Conservation (phyloP, 345 rosid species). For the Gossypium sturtianum region DNA sequence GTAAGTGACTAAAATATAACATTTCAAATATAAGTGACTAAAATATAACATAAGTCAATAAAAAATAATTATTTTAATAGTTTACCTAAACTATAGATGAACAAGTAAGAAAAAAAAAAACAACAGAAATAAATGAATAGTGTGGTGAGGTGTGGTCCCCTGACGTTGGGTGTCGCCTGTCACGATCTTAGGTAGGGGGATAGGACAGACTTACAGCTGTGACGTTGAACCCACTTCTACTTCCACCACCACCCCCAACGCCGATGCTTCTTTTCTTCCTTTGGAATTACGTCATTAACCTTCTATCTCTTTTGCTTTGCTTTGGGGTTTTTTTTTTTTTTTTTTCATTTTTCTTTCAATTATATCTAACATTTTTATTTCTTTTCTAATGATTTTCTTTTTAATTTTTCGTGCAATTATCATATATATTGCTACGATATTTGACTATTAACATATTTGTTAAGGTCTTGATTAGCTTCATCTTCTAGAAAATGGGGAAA, state of each 20-base stretch:
- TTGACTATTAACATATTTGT: no score
- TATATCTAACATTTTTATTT: no score
- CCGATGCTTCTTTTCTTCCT: background rate
- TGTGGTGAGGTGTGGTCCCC: background rate
- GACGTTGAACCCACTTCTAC: slow-evolving; percentile 29
- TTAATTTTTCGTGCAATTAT: no score
- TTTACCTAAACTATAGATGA: background rate
- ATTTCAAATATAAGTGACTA: no score
- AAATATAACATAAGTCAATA: rapidly evolving
- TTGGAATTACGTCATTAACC: slow-evolving; percentile 17
- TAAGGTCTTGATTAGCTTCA: no score
- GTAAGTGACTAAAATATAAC: no score
- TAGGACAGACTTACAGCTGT: slow-evolving; percentile 40
- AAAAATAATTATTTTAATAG: no score
- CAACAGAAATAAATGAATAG: background rate
- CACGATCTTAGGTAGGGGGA: slow-evolving; percentile 27
- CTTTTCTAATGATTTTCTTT: no score
- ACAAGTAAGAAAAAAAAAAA: background rate
- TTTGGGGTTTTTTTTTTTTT: background rate
- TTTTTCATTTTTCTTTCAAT: background rate
- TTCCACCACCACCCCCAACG: slow-evolving; percentile 4
- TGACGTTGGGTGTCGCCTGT: slow-evolving; percentile 1
- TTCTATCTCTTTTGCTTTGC: background rate
- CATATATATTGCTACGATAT: no score
- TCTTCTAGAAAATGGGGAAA: no score